These are phyloP conservation scores for Dendrobium nobile DNA, from an alignment of 106 monocot species.

Conservation along the genomic window DNA sequence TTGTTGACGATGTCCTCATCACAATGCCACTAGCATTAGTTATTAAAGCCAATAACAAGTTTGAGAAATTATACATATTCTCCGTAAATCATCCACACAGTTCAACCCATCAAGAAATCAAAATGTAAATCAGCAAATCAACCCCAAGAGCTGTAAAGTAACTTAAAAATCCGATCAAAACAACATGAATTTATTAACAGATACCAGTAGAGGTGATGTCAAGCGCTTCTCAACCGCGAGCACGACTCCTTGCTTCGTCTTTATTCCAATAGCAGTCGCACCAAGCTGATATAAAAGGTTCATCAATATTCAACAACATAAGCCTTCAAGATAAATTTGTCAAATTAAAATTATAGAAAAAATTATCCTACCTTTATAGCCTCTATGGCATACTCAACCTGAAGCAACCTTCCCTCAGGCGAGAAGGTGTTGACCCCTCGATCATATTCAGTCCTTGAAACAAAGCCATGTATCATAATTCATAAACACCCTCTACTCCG, in stretches of 20 bases:
- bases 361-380: conserved; percentile 60
- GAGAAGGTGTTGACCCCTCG: conserved; percentile 98
- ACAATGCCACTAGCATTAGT: no score
- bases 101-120: not conserved
- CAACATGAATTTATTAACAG: not conserved
- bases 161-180: not conserved
- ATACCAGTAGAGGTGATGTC: conserved; percentile 76
- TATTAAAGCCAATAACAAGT: no score
- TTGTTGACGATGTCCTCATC: no score
- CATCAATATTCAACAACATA: not conserved
- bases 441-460: conserved; percentile 82
- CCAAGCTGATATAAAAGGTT: conserved; percentile 40
- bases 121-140: not conserved
- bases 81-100: no score
- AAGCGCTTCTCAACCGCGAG: conserved; percentile 87
- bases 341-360: conserved; percentile 3
- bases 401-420: conserved; percentile 84
- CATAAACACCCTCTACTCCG: not conserved
- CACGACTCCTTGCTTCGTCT: conserved; percentile 94
- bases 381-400: conserved; percentile 97
- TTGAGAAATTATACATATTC: no score
- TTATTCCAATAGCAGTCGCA: conserved; percentile 83
- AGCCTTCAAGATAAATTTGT: not conserved
- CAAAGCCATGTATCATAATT: not conserved
- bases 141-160: not conserved